Base-by-base conservation (phyloP, 768 basidiomycete genomes). In the Lentinula aciculospora region DNA sequence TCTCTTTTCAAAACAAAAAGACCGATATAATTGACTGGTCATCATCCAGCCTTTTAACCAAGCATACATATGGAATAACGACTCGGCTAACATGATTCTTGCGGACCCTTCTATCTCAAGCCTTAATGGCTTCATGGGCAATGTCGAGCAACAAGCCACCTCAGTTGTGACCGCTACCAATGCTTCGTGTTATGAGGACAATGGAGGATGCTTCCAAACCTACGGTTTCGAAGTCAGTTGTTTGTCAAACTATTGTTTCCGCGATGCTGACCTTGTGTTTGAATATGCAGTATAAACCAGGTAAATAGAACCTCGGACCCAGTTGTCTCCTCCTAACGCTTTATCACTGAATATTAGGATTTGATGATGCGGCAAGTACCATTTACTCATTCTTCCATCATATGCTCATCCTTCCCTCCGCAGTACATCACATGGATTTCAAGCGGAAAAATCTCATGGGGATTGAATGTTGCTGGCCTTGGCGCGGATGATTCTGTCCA, bases 391-490 rank as follows among this genome's bases (percentile, higher is more conserved):
- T 13, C 32, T 27, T 56, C 27, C 25, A 6, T 4, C 5, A 7
- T 32, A 10, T 13, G 31, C 27, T 19, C 4, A 44, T 21, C 25
- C 7, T 28, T 46, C 28, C 27, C 4, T 17, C 25, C 37, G 58
- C 60, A 68, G 46, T 90, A 89, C 62, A 85, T 89, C 60, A 82
- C 83, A 19, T 89, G 88, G 88, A 79, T 89, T 56, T 85, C 76
- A 63, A 71, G 84, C 51, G 76, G 71, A 60, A 73, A 77, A 54
- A 67, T 72, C 2, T 74, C 81, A 7, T 88, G 85, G 86, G 85
- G 84, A 9, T 60, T 88, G 45, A 71, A 74, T 50, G 73, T 71
- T 3, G 69, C 67, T 2, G 82, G 79, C 8, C 59, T 88, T 46
- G 83, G 67, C 1, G 66, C 79, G 0, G 83, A 92, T 68, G 37